Evolutionary conservation across 2,329 filamentous ascomycete species (phyloP), one percentile per base, ranked within the genome.

Genomic region (Cordyceps militaris): DNA sequence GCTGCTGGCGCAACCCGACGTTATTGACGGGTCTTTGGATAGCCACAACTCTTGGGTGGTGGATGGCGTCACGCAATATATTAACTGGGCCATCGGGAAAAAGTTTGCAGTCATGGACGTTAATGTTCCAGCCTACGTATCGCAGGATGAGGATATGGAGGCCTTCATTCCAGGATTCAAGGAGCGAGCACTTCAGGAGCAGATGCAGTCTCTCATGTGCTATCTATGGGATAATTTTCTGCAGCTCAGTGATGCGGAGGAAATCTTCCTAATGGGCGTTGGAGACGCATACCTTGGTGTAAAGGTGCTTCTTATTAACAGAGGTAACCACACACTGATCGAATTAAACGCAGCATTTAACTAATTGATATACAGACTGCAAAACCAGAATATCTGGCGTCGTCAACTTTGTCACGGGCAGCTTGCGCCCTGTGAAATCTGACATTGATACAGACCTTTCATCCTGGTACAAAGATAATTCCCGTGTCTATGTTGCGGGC

Each of bases 181-280:
- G 30, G 81, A 81, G 63, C 73, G 70, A 53, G 72, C 71, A 1
- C 67, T 84, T 8, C 79, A 87, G 61, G 76, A 78, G 56, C 82
- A 83, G 70, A 85, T 83, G 0, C 84, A 88, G 61, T 86, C 93
- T 60, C 76, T 97, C 11, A 84, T 93, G 4, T 85, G 82, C 60
- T 97, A 96, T 67, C 76, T 99, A 14, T 99, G 94, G 94, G 92
- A 97, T 65, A 99, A 99, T 68, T 97, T 97, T 67, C 84, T 99
- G 21, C 89, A 96, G 76, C 79, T 89, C 32, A 85, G 86, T 52
- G 74, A 87, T 2, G 78, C 82, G 0, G 84, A 86, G 6, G 84
- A 93, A 54, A 83, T 97, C 16, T 89, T 96, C 67, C 77, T 99
- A 23, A 79, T 99, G 67, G 93, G 94, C 0, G 84, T 96, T 1